Base-by-base conservation (phyloP, 305 asterid genomes). In the Solanum hybrid region DNA sequence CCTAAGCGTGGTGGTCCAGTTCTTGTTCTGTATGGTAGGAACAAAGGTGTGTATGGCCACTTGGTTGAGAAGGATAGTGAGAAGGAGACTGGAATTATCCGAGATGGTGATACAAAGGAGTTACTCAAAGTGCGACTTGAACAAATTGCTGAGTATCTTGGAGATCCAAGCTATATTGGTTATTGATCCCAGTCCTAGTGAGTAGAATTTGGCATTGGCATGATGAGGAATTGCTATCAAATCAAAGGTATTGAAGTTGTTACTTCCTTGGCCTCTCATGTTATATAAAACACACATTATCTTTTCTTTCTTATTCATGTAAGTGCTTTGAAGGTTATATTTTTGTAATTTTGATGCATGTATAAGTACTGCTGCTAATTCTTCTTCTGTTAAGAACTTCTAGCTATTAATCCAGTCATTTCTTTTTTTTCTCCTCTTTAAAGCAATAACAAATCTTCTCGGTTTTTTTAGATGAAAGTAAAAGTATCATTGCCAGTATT, bases 1-100 rank as follows among this genome's bases (percentile, higher is more conserved):
- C 99, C 99, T 3, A 95, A 90, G 92, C 95, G 96, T 40, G 99
- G 99, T 12, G 99, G 99, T 7, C 94, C 95, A 0, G 98, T 96
- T 51, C 92, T 96, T 77, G 95, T 95, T 73, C 91, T 96, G 93
- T 92, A 61, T 39, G 98, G 98, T 73, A 94, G 90, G 90, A 90
- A 96, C 91, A 93, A 95, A 93, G 99, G 98, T 84, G 95, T 94
- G 29, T 96, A 94, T 91, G 99, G 99, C 77, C 93, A 85, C 89
- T 89, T 97, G 82, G 88, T 95, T 76, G 98, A 96, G 91, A 95
- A 93, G 36, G 96, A 97, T 90, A 89, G 93, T 12, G 95, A 95
- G 90, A 93, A 94, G 81, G 99, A 95, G 91, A 94, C 90, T 0
- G 98, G 96, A 57, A 89, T 94, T 37, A 93, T 97, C 89, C 93